Conservation (phyloP, 495 filamentous ascomycete species). For the Penicillium egyptiacum region DNA sequence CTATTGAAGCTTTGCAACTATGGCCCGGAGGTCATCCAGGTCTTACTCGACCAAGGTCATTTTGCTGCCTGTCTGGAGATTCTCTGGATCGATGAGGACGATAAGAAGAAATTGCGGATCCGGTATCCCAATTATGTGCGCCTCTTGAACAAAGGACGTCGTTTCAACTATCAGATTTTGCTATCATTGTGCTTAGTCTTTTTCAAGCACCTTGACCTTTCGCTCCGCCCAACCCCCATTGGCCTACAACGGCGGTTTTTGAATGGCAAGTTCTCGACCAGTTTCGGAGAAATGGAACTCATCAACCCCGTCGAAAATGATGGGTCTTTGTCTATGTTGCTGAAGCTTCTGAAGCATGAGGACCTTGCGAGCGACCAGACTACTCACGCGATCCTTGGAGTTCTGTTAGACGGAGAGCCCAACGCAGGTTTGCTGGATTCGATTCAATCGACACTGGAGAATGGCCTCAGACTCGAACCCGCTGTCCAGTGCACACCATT, state of each 20-base stretch:
- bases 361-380: conserved; percentile 28
- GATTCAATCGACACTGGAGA: conserved; percentile 49
- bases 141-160: conserved; percentile 56
- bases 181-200: conserved; percentile 45
- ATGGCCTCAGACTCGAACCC: conserved; percentile 56
- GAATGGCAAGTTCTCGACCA: conserved; percentile 42
- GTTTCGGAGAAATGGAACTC: conserved; percentile 36
- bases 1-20: conserved; percentile 59
- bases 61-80: conserved; percentile 60
- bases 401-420: conserved; percentile 49
- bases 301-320: conserved; percentile 35
- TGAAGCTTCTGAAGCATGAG: conserved; percentile 45
- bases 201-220: conserved; percentile 44
- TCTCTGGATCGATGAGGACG: conserved; percentile 58
- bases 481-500: conserved; percentile 55
- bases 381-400: conserved; percentile 39
- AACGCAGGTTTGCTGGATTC: conserved; percentile 37
- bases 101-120: conserved; percentile 50
- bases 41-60: conserved; percentile 57
- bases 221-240: conserved; percentile 26
- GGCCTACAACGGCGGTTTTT: conserved; percentile 29
- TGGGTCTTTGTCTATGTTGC: conserved; percentile 39
- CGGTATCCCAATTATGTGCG: conserved; percentile 56
- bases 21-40: conserved; percentile 52
- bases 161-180: conserved; percentile 44